Conservation (phyloP, 2,329 filamentous ascomycete genomes). For the Aspergillus persii region DNA sequence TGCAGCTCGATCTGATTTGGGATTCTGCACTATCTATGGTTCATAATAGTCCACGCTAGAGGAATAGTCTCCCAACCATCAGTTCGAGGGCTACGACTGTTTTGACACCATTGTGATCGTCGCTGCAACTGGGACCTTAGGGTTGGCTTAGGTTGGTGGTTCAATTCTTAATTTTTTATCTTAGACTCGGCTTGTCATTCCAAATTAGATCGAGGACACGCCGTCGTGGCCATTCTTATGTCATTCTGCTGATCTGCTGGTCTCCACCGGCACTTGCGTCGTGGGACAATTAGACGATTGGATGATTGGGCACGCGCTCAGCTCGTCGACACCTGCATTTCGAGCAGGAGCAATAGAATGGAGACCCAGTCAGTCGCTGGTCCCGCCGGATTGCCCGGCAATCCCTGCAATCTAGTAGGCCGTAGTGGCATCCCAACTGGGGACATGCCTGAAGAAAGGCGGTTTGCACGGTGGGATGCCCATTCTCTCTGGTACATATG, state of each 20-base stretch:
- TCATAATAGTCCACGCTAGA: not conserved
- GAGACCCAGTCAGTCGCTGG: not conserved
- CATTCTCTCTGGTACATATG: conserved; percentile 1
- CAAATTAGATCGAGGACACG: conserved; percentile 8
- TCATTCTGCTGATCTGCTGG: conserved; percentile 2
- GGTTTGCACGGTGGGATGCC: not conserved
- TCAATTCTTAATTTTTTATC: conserved; percentile 2
- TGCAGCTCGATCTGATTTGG: no score
- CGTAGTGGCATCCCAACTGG: not conserved
- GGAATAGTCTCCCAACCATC: not conserved
- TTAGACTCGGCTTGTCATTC: not conserved
- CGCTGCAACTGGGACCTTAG: not conserved
- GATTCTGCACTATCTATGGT: no score
- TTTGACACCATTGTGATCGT: conserved; percentile 11
- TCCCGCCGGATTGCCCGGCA: not conserved
- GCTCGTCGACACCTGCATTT: not conserved
- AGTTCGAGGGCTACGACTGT: not conserved
- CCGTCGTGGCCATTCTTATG: conserved; percentile 4
- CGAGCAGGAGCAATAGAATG: not conserved
- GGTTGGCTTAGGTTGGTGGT: not conserved
- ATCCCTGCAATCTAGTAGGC: not conserved
- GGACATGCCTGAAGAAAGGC: not conserved
- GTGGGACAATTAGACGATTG: not conserved
- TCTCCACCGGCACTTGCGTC: conserved; percentile 6
- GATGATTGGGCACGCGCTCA: not conserved